Evolutionary conservation across 192 early-diverging fungal genomes (phyloP), one percentile per base, ranked within the genome.

Genomic region (Umbelopsis isabellina): DNA sequence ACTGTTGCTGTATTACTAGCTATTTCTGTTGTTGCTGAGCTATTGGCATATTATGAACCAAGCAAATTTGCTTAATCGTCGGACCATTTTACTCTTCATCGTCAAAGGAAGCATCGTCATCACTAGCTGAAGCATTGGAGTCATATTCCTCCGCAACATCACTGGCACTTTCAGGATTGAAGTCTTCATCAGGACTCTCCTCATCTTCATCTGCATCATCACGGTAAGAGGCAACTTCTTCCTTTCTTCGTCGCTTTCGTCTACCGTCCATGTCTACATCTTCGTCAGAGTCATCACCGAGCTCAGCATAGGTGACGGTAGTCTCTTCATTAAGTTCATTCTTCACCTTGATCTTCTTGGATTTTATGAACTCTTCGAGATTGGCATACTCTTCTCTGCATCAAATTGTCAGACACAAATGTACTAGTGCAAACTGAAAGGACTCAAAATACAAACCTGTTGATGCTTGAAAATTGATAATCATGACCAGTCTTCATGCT

Each of bases 151-250:
- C 91, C 7, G 85, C 86, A 7, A 91, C 87, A 75, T 93, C 92
- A 75, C 88, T 90, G 66, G 89, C 91, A 50, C 81, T 85, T 44
- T 86, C 89, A 0, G 89, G 92, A 3, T 89, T 85, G 83, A 95
- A 97, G 82, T 97, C 95, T 82, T 97, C 95, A 74, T 97, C 95
- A 53, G 88, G 82, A 70, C 86, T 90, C 46, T 86, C 87, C 25
- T 90, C 90, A n/a, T 90, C 88, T 21, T 89, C 90, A 51, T 70
- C 77, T 61, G 47, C 58, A 11, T 53, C 69, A 16, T 71, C 79
- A 16, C 55, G 55, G 16, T 61, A 61, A 18, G 55, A 61, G 16
- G 53, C 53, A 18, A 77, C 76, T 6, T 49, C 68, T 21, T 74
- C 69, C 25, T 71, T 75, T 68, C 77, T 72, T 61, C 74, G 61